Conservation (phyloP, 2,329 filamentous ascomycete species). For the Cladosporium oxysporum region DNA sequence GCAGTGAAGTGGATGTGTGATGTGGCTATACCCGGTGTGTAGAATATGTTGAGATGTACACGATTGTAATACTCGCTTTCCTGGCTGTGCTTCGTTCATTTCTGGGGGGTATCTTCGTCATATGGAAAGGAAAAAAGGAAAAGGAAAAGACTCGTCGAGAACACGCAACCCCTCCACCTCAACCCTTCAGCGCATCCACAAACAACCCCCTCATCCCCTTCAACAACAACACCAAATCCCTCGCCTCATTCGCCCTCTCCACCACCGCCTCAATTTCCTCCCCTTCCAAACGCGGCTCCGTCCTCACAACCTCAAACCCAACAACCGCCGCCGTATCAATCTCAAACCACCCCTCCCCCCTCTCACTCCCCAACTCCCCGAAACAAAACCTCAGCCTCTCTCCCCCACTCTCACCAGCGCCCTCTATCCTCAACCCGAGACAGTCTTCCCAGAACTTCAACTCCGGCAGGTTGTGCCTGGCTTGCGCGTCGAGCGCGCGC, state of each 20-base stretch:
- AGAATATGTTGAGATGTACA: neutral
- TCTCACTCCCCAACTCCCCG: constrained; percentile 83
- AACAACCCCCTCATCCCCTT: constrained; percentile 84
- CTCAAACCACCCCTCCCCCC: constrained; percentile 91
- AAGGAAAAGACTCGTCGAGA: neutral
- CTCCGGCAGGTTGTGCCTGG: constrained; percentile 87
- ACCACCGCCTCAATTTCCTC: constrained; percentile 76
- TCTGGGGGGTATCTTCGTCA: constrained; percentile 3
- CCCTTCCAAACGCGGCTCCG: constrained; percentile 77
- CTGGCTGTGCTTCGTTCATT: neutral
- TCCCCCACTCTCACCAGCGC: constrained; percentile 61
- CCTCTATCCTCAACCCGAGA: constrained; percentile 85
- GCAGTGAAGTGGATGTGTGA: neutral
- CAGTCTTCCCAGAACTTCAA: constrained; percentile 95
- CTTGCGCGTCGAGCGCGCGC: constrained; percentile 76
- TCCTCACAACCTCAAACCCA: constrained; percentile 83
- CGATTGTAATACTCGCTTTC: neutral
- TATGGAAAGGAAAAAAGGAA: neutral
- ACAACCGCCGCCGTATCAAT: constrained; percentile 76
- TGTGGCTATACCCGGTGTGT: neutral
- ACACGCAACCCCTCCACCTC: neutral
- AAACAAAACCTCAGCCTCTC: constrained; percentile 89
- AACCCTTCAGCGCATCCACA: constrained; percentile 53
- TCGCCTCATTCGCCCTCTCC: constrained; percentile 77
- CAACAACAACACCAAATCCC: constrained; percentile 70